These are phyloP conservation scores for Polytrichum commune DNA, from an alignment of 225 moss, liverwort and hornwort genomes.

Conservation along the genomic window DNA sequence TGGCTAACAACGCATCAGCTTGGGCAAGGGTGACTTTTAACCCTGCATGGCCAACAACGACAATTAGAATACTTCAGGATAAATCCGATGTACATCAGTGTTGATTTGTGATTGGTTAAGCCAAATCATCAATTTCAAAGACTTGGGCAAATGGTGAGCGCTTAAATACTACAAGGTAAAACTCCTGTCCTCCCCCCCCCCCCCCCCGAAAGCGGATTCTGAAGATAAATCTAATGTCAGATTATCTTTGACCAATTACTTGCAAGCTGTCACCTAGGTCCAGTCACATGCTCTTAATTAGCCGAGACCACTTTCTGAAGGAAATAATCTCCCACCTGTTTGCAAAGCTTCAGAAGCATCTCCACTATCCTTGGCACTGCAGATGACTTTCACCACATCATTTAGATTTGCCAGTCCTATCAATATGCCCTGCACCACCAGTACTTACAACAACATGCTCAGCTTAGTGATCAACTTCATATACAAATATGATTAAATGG, in stretches of 20 bases:
- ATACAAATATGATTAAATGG: background rate
- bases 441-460: background rate
- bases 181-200: too few species aligned
- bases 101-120: too few species aligned
- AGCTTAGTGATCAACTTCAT: background rate
- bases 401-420: slow-evolving; percentile 85
- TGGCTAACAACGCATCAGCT: slow-evolving; percentile 89
- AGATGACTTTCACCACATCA: slow-evolving; percentile 71
- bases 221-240: too few species aligned
- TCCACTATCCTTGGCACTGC: slow-evolving; percentile 75
- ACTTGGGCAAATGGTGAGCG: too few species aligned
- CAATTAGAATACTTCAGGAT: background rate
- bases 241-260: too few species aligned
- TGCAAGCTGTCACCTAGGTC: too few species aligned
- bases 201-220: too few species aligned
- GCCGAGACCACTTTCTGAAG: background rate
- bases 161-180: too few species aligned
- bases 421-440: slow-evolving; percentile 66
- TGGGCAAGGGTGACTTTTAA: slow-evolving; percentile 65
- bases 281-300: too few species aligned
- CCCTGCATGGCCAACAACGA: slow-evolving; percentile 46
- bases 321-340: slow-evolving; percentile 37
- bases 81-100: too few species aligned
- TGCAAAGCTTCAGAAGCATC: slow-evolving; percentile 71
- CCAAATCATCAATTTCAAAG: too few species aligned